phyloP scores from a whole-genome alignment of 768 basidiomycete genomes.

The Termitomyces sp. region DNA sequence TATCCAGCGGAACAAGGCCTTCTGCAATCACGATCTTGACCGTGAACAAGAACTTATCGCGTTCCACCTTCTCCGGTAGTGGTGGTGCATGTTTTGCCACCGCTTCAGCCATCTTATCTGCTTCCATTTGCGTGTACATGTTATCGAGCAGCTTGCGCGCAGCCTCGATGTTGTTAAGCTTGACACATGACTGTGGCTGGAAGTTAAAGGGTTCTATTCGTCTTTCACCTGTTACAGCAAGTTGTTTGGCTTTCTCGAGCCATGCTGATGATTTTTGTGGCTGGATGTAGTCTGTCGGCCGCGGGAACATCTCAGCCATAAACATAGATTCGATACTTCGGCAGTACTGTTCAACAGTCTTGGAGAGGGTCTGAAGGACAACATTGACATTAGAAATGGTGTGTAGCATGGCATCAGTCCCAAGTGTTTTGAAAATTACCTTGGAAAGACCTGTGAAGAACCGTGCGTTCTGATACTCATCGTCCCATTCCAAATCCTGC shows the following conservation, averaged over 20 bases:
- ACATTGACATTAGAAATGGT: background rate
- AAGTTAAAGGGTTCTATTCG: constrained; percentile 96
- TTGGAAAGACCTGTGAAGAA: constrained; percentile 89
- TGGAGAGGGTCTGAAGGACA: constrained; percentile 70
- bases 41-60: constrained; percentile 77
- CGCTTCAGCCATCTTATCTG: constrained; percentile 74
- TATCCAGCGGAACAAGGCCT: constrained; percentile 72
- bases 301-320: constrained; percentile 92
- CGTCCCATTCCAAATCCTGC: constrained; percentile 87
- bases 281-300: constrained; percentile 69
- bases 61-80: constrained; percentile 63
- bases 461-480: constrained; percentile 80
- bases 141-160: constrained; percentile 88
- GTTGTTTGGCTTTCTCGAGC: constrained; percentile 80
- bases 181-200: constrained; percentile 89
- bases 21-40: constrained; percentile 94
- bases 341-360: constrained; percentile 90
- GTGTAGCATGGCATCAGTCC: background rate
- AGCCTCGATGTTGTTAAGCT: constrained; percentile 95
- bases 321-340: constrained; percentile 83
- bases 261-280: constrained; percentile 85
- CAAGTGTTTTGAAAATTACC: constrained; percentile 32
- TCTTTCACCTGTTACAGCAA: constrained; percentile 76
- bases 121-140: constrained; percentile 89
- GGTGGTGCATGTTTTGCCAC: constrained; percentile 56